Evolutionary conservation across 2,329 filamentous ascomycete species (phyloP).

Genomic region (Fusarium proliferatum): DNA sequence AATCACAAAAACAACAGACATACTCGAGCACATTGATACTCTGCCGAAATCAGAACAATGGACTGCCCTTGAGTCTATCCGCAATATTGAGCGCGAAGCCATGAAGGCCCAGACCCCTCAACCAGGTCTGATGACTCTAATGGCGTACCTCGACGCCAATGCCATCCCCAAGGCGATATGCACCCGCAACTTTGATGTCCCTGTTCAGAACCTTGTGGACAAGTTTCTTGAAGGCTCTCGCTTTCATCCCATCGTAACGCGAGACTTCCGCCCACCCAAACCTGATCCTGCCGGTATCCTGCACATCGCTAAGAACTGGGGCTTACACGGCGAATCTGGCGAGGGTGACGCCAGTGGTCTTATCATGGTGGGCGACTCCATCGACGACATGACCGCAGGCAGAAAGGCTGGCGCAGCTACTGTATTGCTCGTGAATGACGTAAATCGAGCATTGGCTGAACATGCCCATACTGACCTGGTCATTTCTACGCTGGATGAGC

Average conservation of each 20-base stretch:
- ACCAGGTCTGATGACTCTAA: slow-evolving; percentile 79
- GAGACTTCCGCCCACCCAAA: slow-evolving; percentile 86
- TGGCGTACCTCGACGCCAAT: slow-evolving; percentile 80
- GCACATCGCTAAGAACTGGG: slow-evolving; percentile 85
- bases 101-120: slow-evolving; percentile 86
- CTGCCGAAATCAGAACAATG: slow-evolving; percentile 72
- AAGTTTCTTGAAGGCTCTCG: slow-evolving; percentile 76
- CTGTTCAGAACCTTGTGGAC: slow-evolving; percentile 77
- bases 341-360: slow-evolving; percentile 58
- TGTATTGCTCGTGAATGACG: slow-evolving; percentile 87
- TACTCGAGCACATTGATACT: slow-evolving; percentile 86
- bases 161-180: slow-evolving; percentile 84
- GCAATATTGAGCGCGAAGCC: slow-evolving; percentile 80
- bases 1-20: slow-evolving; percentile 81
- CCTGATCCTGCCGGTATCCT: slow-evolving; percentile 88
- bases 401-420: slow-evolving; percentile 86
- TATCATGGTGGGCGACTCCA: slow-evolving; percentile 80
- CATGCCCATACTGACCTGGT: slow-evolving; percentile 83
- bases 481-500: slow-evolving; percentile 77
- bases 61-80: slow-evolving; percentile 77
- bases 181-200: slow-evolving; percentile 90
- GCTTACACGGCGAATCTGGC: slow-evolving; percentile 55
- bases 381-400: slow-evolving; percentile 94
- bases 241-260: slow-evolving; percentile 84
- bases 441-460: slow-evolving; percentile 75